Base-by-base conservation (phyloP, 257 asterid species). In the Nicotiana obtusifolia region DNA sequence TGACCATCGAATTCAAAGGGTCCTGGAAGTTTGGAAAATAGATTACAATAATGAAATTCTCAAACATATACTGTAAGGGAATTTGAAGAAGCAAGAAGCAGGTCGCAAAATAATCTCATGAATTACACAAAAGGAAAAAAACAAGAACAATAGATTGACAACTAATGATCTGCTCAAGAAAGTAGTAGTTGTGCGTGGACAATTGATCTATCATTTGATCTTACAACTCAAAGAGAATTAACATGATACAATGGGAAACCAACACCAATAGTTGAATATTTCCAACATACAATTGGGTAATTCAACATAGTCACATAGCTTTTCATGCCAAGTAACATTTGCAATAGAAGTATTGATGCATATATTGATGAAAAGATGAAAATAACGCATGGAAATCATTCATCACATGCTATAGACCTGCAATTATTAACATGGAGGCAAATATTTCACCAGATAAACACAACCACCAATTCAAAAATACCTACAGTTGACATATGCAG, bases 1-100 rank as follows among this genome's bases (percentile, higher is more conserved):
- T 87, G 16, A 82, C 80, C 33, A 91, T 84, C 10, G 90, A 76
- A 80, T 93, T 93, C 75, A 83, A 33, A 76, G 93, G 97, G 84
- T 93, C 96, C 97, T 93, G 78, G 53, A 83, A 69, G 80, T 61
- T 60, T 54, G 33, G 86, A 69, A 73, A 82, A 4, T 49, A 19
- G 19, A 61, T 59, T 19, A 61, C 16, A 22, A 22, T 61, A 61
- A 61, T 61, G 14, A 61, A 10, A 10, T 22, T 22, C 31, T 61
- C 31, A 10, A 60, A 61, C 66, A 61, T 22, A 22, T 20, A 35
- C 9, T 35, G 4, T 61, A 22, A 22, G 0, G 66, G 30, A 61
- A 61, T 10, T 61, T 22, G 66, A 8, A 60, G 64, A 60, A 60
- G 54, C 53, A 47, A 47, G 31, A 60, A 57, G 66, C 66, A 61